Base-by-base conservation (phyloP, 257 asterid genomes). In the Linaria vulgaris region DNA sequence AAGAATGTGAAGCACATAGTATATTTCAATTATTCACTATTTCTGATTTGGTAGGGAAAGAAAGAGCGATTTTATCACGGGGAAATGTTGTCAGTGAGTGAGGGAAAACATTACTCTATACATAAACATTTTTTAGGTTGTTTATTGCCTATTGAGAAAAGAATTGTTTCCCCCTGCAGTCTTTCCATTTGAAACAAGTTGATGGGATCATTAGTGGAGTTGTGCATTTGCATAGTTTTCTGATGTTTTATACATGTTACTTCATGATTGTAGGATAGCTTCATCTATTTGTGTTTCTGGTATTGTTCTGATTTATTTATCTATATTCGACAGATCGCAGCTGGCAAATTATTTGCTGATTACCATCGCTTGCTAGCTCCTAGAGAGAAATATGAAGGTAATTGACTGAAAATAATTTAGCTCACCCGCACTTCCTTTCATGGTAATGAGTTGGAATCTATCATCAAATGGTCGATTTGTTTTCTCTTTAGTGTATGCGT, bases 331-430 rank as follows among this genome's bases (percentile, higher is more conserved):
- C 81, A 89, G 95, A 69, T 86, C 50, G 56, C 66, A 61, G 94
- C 94, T 67, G 65, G 82, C 64, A 61, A 82, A 68, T 34, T 59
- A 14, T 81, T 78, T 59, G 95, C 85, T 38, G 86, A 86, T 68
- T 89, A 82, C 75, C 91, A 89, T 73, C 86, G 96, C 23, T 51
- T 89, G 84, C 78, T 84, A 57, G 81, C 86, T 67, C 97, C 97
- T 13, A 69, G 82, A 59, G 83, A 74, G 59, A 81, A 70, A 72
- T 89, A 86, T 31, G 91, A 86, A 86, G 94, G 95, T 89, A 76
- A 43, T 5, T 48, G 25, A 45, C 39, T n/a, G 54, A 27, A n/a
- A 27, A 53, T 27, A 27, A 27, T 27, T 65, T 57, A 20, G 20
- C 53, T 24, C 30, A 22, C 5, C n/a, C 17, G 1, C 31, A 21